Percentiles rank a stretch among this genome's conserved stretches.
phyloP scores from a whole-genome alignment of 2,329 filamentous ascomycete species.

The Microdochium trichocladiopsis region DNA sequence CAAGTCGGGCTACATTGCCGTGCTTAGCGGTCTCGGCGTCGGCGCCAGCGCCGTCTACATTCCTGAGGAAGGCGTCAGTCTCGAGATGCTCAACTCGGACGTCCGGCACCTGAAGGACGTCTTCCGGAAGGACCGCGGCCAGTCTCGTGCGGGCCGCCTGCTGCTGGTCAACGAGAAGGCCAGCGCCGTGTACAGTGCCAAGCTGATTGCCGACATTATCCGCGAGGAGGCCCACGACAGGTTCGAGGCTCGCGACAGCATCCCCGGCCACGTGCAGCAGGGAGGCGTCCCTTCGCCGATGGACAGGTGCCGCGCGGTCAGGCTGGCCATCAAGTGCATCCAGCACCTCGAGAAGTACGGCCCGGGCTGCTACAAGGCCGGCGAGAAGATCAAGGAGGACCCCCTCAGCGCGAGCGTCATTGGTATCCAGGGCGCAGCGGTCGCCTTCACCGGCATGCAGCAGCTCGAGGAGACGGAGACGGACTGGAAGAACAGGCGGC shows the following conservation, averaged over 20 bases:
- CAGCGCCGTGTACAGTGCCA: constrained; percentile 82
- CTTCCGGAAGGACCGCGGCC: constrained; percentile 79
- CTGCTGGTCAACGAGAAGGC: constrained; percentile 97
- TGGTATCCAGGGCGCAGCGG: constrained; percentile 82
- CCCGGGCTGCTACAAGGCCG: constrained; percentile 48
- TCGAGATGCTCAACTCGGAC: constrained; percentile 87
- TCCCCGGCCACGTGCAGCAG: constrained; percentile 91
- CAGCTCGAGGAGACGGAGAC: constrained; percentile 78
- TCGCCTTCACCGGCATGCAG: constrained; percentile 80
- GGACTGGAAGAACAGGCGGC: constrained; percentile 86
- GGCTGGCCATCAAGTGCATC: constrained; percentile 90
- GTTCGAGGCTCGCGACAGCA: constrained; percentile 87
- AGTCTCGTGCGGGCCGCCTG: constrained; percentile 83
- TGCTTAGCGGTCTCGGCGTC: constrained; percentile 82
- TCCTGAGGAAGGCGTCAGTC: constrained; percentile 88
- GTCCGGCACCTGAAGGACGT: constrained; percentile 83
- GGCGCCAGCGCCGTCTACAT: constrained; percentile 93
- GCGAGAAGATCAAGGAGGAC: constrained; percentile 63
- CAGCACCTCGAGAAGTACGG: constrained; percentile 80
- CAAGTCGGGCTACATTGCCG: constrained; percentile 87
- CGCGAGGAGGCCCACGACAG: constrained; percentile 85
- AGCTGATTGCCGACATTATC: constrained; percentile 93
- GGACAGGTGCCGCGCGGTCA: constrained; percentile 88
- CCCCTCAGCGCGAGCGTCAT: constrained; percentile 74
- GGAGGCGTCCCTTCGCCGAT: constrained; percentile 89